A percentile compares a stretch with the other conserved stretches of the same genome.
These are phyloP conservation scores for Metarhizium robertsii DNA, from an alignment of 2,329 filamentous ascomycete genomes.

Conservation along the genomic window DNA sequence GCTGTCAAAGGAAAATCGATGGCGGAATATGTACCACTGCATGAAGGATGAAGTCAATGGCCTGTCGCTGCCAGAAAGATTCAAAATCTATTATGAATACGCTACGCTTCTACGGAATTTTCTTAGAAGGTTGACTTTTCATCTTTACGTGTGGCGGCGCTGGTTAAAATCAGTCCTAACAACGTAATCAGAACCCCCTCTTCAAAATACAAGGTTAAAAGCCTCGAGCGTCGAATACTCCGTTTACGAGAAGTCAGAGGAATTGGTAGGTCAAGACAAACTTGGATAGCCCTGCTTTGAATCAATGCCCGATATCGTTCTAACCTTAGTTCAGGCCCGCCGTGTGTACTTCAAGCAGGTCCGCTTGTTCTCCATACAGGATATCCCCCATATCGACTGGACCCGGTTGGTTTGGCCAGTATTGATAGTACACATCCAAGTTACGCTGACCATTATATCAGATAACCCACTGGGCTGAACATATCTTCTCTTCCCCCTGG, in stretches of 20 bases:
- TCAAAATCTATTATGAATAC: constrained; percentile 47
- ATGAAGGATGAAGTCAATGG: constrained; percentile 44
- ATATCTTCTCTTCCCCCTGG: constrained; percentile 47
- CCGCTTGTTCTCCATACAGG: constrained; percentile 23
- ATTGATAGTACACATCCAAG: background rate
- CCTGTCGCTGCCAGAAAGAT: constrained; percentile 41
- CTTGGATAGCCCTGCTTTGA: too few species aligned
- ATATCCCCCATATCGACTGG: constrained; percentile 10
- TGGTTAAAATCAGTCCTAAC: constrained; percentile 7
- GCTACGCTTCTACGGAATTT: constrained; percentile 39
- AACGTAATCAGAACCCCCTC: constrained; percentile 26
- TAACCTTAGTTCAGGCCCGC: constrained; percentile 6
- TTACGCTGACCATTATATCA: constrained; percentile 14
- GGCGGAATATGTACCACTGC: constrained; percentile 49
- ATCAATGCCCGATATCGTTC: background rate
- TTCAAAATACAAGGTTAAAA: constrained; percentile 48
- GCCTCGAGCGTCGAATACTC: constrained; percentile 37
- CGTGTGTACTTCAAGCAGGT: constrained; percentile 25
- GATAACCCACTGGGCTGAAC: constrained; percentile 50
- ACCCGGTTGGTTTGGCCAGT: constrained; percentile 13
- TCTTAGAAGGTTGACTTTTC: constrained; percentile 33
- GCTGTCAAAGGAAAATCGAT: constrained; percentile 38
- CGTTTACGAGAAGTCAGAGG: constrained; percentile 42
- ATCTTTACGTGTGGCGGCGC: background rate
- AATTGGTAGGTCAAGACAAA: constrained; percentile 32